Conservation (phyloP, 2,329 filamentous ascomycete species). For the Trichoderma polysporum region DNA sequence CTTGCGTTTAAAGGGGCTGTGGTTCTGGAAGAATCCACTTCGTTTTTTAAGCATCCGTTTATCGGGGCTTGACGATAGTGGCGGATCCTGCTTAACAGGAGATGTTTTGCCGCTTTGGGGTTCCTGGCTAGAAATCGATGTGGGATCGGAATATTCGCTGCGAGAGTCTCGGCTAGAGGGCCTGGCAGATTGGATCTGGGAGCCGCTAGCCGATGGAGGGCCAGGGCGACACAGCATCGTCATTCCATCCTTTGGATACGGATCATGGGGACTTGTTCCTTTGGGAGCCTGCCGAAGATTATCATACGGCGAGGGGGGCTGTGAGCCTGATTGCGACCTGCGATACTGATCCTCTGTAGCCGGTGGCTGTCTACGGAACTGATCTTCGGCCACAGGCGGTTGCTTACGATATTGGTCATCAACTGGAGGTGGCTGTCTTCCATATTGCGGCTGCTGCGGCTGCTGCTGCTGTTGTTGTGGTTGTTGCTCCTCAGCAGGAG, state of each 20-base stretch:
- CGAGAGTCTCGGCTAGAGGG: constrained; percentile 84
- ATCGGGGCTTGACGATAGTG: constrained; percentile 54
- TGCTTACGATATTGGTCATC: constrained; percentile 12
- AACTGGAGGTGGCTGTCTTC: constrained; percentile 15
- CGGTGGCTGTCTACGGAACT: constrained; percentile 20
- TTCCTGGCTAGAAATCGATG: constrained; percentile 84
- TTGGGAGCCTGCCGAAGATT: constrained; percentile 59
- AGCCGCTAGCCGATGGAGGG: constrained; percentile 55
- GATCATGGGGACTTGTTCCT: constrained; percentile 78
- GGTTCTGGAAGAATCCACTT: constrained; percentile 90
- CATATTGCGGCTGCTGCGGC: neutral
- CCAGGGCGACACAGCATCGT: constrained; percentile 90
- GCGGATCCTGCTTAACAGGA: constrained; percentile 64
- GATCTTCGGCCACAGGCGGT: constrained; percentile 4
- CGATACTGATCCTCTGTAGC: constrained; percentile 24
- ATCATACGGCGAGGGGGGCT: constrained; percentile 41
- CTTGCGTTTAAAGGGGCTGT: constrained; percentile 89
- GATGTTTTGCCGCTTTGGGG: constrained; percentile 71
- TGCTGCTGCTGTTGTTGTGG: neutral
- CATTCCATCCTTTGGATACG: constrained; percentile 94
- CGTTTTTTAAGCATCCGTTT: constrained; percentile 68
- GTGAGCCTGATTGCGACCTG: constrained; percentile 19
- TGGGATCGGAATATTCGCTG: constrained; percentile 87
- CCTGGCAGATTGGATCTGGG: constrained; percentile 55
- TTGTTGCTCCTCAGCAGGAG: constrained; percentile 2